phyloP scores from a whole-genome alignment of 192 early-diverging fungal species.

The Chytriomyces hyalinus region DNA sequence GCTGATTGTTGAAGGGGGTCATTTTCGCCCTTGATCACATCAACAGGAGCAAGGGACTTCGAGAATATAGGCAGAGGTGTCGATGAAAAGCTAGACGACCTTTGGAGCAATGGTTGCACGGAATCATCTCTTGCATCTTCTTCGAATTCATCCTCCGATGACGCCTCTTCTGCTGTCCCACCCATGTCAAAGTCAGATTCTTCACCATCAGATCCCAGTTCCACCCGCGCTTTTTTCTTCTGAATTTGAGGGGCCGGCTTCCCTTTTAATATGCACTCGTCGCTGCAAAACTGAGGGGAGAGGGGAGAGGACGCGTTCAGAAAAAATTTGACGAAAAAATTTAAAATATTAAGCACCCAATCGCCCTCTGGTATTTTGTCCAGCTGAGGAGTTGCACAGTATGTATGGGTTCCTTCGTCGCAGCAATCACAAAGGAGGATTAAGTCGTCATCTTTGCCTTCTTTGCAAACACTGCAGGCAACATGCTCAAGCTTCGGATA shows the following conservation, averaged over 20 bases:
- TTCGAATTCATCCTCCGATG: conserved; percentile 16
- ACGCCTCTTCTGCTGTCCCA: neutral
- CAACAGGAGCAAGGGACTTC: too few relatives aligned
- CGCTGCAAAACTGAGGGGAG: conserved; percentile 26
- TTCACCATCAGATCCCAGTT: conserved; percentile 18
- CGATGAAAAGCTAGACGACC: neutral
- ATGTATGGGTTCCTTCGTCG: conserved; percentile 55
- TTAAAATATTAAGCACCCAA: conserved; percentile 49
- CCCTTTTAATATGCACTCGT: conserved; percentile 30
- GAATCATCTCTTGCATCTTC: conserved; percentile 17
- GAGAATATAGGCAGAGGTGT: too few relatives aligned
- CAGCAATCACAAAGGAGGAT: conserved; percentile 62
- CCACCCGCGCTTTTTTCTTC: neutral
- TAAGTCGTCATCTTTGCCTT: conserved; percentile 49
- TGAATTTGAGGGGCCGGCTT: neutral
- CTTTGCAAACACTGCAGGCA: conserved; percentile 55
- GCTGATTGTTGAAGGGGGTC: neutral
- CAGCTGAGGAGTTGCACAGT: conserved; percentile 52
- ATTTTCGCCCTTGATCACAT: neutral
- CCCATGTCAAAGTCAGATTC: conserved; percentile 28
- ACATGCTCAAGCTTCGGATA: conserved; percentile 10
- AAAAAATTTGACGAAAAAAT: neutral
- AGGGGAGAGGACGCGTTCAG: neutral
- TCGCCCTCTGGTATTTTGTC: conserved; percentile 55
- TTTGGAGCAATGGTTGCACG: neutral